Percentiles rank a stretch among this genome's conserved stretches.
phyloP scores from a whole-genome alignment of 805 yeast genomes.

The Barnettozyma botsteinii region DNA sequence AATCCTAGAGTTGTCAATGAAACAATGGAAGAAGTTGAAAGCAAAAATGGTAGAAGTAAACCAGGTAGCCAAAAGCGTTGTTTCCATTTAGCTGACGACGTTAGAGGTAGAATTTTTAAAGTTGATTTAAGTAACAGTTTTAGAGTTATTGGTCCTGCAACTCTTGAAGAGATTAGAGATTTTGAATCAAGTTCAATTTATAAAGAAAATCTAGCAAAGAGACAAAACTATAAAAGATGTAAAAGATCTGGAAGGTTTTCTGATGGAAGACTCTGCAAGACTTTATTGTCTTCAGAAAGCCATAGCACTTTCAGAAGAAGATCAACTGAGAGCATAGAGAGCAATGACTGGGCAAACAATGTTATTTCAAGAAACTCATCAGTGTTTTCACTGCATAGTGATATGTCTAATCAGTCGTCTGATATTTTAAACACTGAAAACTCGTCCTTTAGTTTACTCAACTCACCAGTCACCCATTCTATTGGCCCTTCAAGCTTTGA shows the following conservation, averaged over 20 bases:
- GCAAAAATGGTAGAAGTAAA: slow-evolving; percentile 12
- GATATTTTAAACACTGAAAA: background rate
- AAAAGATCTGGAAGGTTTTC: background rate
- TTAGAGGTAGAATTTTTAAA: slow-evolving; percentile 8
- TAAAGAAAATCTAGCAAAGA: slow-evolving; percentile 1
- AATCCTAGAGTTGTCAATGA: slow-evolving; percentile 5
- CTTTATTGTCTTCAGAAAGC: no score
- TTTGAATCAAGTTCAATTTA: background rate
- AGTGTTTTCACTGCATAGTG: slow-evolving; percentile 1
- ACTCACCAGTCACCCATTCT: background rate
- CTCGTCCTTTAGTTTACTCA: no score
- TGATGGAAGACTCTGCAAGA: background rate
- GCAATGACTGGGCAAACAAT: background rate
- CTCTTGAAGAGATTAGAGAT: slow-evolving; percentile 1
- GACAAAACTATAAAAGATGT: background rate
- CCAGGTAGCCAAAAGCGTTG: slow-evolving; percentile 10
- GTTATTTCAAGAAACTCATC: slow-evolving; percentile 7
- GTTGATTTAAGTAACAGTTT: slow-evolving; percentile 15
- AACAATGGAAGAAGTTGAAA: slow-evolving; percentile 14
- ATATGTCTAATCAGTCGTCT: background rate
- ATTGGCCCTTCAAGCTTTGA: background rate
- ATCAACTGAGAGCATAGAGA: slow-evolving; percentile 1
- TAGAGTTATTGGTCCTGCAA: slow-evolving; percentile 10
- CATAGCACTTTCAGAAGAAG: background rate
- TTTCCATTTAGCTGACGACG: slow-evolving; percentile 14